phyloP scores from a whole-genome alignment of 805 yeast genomes.

The Pichia exigua region DNA sequence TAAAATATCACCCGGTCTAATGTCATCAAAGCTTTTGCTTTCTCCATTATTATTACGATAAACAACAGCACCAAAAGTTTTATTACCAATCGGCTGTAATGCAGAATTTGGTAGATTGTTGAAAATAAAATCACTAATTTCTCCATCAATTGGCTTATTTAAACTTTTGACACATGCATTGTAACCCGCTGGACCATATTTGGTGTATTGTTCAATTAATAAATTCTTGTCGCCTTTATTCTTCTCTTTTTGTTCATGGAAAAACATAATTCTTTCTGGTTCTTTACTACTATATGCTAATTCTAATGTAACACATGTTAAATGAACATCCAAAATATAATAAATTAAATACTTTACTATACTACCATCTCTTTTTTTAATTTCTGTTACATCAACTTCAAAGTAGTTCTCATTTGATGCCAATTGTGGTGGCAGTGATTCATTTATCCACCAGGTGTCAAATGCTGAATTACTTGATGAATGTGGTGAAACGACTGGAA shows the following conservation, averaged over 20 bases:
- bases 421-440: slow-evolving; percentile 49
- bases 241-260: slow-evolving; percentile 30
- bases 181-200: slow-evolving; percentile 45
- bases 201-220: slow-evolving; percentile 41
- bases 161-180: slow-evolving; percentile 33
- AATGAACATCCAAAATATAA: slow-evolving; percentile 65
- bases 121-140: slow-evolving; percentile 31
- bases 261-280: slow-evolving; percentile 43
- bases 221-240: slow-evolving; percentile 37
- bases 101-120: slow-evolving; percentile 30
- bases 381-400: slow-evolving; percentile 56
- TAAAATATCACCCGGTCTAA: slow-evolving; percentile 78
- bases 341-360: slow-evolving; percentile 48
- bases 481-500: background rate
- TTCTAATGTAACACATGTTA: slow-evolving; percentile 57
- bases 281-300: slow-evolving; percentile 46
- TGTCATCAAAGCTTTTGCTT: slow-evolving; percentile 48
- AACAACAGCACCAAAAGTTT: slow-evolving; percentile 67
- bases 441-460: slow-evolving; percentile 59
- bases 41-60: slow-evolving; percentile 48
- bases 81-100: slow-evolving; percentile 45
- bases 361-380: slow-evolving; percentile 52
- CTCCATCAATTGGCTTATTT: slow-evolving; percentile 21
- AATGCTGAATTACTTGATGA: slow-evolving; percentile 10
- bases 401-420: slow-evolving; percentile 39